Base-by-base conservation (phyloP, 495 filamentous ascomycete species). In the Podospora didyma region DNA sequence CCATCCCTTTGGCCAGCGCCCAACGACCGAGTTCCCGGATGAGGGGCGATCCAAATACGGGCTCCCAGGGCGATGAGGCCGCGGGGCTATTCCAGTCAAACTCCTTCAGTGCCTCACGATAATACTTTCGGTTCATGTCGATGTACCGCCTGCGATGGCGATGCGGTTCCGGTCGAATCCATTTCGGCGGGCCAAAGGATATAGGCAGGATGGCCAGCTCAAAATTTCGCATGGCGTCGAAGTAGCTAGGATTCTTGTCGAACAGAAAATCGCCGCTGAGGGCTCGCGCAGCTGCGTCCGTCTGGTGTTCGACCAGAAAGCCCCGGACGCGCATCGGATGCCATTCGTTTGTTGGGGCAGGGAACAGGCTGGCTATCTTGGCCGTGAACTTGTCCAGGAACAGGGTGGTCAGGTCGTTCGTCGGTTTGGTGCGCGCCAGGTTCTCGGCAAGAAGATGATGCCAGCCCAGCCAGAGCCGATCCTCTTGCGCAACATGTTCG, bases 171-270 rank as follows among this genome's bases (percentile, higher is more conserved):
- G 46, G 46, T 3, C 14, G 12, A 2, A 24, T 14, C 46, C 46
- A 48, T 14, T 24, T 22, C 2, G 46, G 46, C 19, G 46, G 46
- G 20, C 46, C 46, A 24, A 48, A 54, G 9, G 22, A 39, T 16
- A 54, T 35, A 16, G 51, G 51, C 22, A 54, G n/a, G 39, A 54
- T 31, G 22, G 41, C 39, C 5, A 54, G 41, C 20, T 54, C 51
- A 21, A 46, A 54, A 0, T 7, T 41, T 10, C 7, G 11, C 17
- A 54, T 39, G 2, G 11, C 4, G n/a, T 54, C 51, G 14, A 46
- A 31, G 20, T 46, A 54, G 14, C 31, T 23, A 5, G 51, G 51
- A 16, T 46, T 31, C 20, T n/a, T 7, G 11, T 46, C 51, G 26
- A 46, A 46, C 20, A 54, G 3, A 12, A 28, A 10, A 23, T 35